Base-by-base conservation (phyloP, 129 eudicot species). In the Flaveria ramosissima region DNA sequence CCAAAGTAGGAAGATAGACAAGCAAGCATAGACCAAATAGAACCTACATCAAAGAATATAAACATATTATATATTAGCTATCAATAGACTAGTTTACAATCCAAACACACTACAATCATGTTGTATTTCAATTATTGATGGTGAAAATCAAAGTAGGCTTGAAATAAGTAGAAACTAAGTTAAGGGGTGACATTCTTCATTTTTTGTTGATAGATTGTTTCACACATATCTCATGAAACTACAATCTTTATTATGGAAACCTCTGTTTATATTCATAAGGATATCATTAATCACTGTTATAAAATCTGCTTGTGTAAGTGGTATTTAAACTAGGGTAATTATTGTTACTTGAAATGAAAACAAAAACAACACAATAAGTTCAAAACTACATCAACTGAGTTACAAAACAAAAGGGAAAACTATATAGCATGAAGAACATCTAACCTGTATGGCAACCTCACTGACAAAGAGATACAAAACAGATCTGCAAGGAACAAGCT, bases 371-470 rank as follows among this genome's bases (percentile, higher is more conserved):
- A 63, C 46, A 30, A 20, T 30, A 27, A 63, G 12, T 32, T 27
- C 10, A 63, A 30, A 32, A 63, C 1, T 48, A 17, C 65, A 76
- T 15, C 10, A 50, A n/a, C 3, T 50, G 8, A 17, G 47, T 27
- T 43, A 2, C 24, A 77, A 56, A 67, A 68, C 7, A 12, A 69
- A n/a, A 21, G 23, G 53, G 77, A 14, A 17, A 65, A 70, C 8
- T 48, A 39, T 47, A 23, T 20, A 70, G 70, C 6, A 61, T 55
- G 55, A 59, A 23, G 12, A 71, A 70, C 48, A 57, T 70, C 89
- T 57, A 83, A 88, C 93, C 96, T 88, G 93, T 50, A 84, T 15
- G 73, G 80, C 56, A 66, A 86, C 89, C 78, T 88, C 96, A 60
- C 96, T 86, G 84, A 75, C 20, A 79, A 84, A 90, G 27, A 90